Base-by-base conservation (phyloP, 2,329 filamentous ascomycete genomes). In the Gyromitra esculenta region DNA sequence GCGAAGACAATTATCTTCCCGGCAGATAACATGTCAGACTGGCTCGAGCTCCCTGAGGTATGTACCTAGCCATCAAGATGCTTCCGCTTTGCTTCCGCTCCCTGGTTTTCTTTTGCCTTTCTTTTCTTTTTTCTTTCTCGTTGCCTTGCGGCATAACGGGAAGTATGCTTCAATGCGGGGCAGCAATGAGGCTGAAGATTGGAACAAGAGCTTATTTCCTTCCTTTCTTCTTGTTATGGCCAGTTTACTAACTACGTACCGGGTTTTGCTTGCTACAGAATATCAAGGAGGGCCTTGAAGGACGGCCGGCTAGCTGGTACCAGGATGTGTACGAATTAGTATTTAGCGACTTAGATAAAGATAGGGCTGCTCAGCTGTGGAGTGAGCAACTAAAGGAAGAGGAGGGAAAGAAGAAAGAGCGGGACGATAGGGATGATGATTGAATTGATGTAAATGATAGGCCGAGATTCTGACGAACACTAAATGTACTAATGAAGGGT, bases 11-110 rank as follows among this genome's bases (percentile, higher is more conserved):
- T 99, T 81, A 91, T 99, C 79, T 99, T 99, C 88, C 96, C 96
- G 35, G 89, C 90, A 80, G 96, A 99, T 85, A 97, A 97, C 84
- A 90, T 92, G 87, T 96, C 93, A 73, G 96, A 99, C 86, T 99
- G 96, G 96, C 86, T 97, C 66, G 96, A 99, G 84, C 87, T 99
- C 81, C 96, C 96, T 70, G 91, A 97, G 88, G 96, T 97, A 88
- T 84, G 93, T 88, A 60, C 39, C 72, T 18, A 75, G 66, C 25
- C 43, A 52, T 15, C 54, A 15, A 48, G 45, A 31, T 39, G 48
- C 21, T 73, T 31, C 31, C 50, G 11, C 11, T 35, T 21, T 43
- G 52, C 60, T 43, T 69, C 18, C 4, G 35, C 4, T 21, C 41
- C 65, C 56, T 63, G 43, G 62, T 60, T 48, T 48, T 68, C 35